A percentile compares a stretch with the other conserved stretches of the same genome.
Evolutionary conservation across 768 basidiomycete genomes (phyloP).

Genomic region (Suillus discolor): DNA sequence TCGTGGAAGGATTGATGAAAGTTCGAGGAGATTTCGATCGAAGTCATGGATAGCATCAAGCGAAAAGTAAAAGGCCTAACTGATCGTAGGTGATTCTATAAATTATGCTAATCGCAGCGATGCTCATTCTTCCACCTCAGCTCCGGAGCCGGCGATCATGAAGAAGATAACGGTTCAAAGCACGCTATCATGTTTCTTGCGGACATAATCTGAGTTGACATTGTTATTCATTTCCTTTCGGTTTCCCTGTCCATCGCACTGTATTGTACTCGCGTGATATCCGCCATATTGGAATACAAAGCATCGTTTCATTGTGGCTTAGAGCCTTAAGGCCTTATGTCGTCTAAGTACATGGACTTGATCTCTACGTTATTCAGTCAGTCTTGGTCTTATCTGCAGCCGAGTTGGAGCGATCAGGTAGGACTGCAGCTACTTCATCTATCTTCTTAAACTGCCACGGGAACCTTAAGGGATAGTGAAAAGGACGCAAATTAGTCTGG

Average conservation of each 20-base stretch:
- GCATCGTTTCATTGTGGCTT: slow-evolving; percentile 1
- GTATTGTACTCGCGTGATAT: slow-evolving; percentile 4
- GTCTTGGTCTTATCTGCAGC: slow-evolving; percentile 48
- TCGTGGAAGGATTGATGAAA: slow-evolving; percentile 89
- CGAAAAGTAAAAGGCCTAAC: slow-evolving; percentile 83
- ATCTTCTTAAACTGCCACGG: slow-evolving; percentile 98
- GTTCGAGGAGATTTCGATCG: slow-evolving; percentile 89
- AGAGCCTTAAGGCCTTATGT: slow-evolving; percentile 1
- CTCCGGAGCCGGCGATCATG: slow-evolving; percentile 86
- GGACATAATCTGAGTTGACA: slow-evolving; percentile 29
- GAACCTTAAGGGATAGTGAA: slow-evolving; percentile 93
- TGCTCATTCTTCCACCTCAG: slow-evolving; percentile 39
- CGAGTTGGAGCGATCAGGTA: slow-evolving; percentile 69
- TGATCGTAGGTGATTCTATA: slow-evolving; percentile 63
- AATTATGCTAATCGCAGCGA: not conserved
- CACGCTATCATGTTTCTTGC: slow-evolving; percentile 75
- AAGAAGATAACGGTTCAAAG: slow-evolving; percentile 83
- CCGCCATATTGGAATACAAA: not conserved
- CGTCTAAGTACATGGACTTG: slow-evolving; percentile 14
- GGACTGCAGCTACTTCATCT: slow-evolving; percentile 74
- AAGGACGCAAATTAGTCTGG: slow-evolving; percentile 76
- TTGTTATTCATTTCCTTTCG: not conserved
- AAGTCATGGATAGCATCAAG: slow-evolving; percentile 93
- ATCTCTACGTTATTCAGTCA: slow-evolving; percentile 38
- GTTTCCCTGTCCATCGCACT: not conserved